phyloP scores from a whole-genome alignment of 345 rosid genomes.

The Acer negundo region DNA sequence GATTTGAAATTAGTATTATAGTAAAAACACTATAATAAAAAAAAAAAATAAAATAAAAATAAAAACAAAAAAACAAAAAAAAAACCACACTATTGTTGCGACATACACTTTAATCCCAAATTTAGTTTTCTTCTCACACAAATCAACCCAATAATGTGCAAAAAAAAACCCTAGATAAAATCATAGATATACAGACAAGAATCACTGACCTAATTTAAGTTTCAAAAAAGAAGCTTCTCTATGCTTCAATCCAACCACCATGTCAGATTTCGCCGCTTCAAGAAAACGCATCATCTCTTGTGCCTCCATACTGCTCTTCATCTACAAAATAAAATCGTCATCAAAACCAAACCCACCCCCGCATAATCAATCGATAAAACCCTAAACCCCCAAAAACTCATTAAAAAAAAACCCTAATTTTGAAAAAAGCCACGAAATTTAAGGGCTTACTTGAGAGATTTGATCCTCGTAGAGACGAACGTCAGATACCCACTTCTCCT shows the following conservation, averaged over 20 bases:
- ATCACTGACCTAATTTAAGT: slow-evolving; percentile 51
- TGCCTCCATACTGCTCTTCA: slow-evolving; percentile 38
- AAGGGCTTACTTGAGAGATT: slow-evolving; percentile 46
- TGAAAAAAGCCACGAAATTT: background rate
- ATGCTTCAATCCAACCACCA: slow-evolving; percentile 60
- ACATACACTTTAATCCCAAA: background rate
- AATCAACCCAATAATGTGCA: background rate
- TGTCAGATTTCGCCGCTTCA: slow-evolving; percentile 51
- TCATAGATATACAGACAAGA: background rate
- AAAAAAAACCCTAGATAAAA: background rate
- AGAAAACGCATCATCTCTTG: slow-evolving; percentile 48
- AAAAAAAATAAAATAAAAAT: no score
- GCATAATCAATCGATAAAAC: background rate
- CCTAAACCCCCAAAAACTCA: slow-evolving; percentile 10
- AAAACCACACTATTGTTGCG: background rate
- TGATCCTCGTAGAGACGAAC: slow-evolving; percentile 47
- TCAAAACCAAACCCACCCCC: background rate
- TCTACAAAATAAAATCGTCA: slow-evolving; percentile 32
- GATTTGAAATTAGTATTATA: background rate
- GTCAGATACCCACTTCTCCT: slow-evolving; percentile 51
- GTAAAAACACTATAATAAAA: background rate
- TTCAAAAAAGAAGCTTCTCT: slow-evolving; percentile 50
- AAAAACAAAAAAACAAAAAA: no score
- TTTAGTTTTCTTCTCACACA: background rate
- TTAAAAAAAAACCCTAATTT: slow-evolving; percentile 37